Evolutionary conservation across 2,329 filamentous ascomycete species (phyloP).

Genomic region (Massarina eburnea): DNA sequence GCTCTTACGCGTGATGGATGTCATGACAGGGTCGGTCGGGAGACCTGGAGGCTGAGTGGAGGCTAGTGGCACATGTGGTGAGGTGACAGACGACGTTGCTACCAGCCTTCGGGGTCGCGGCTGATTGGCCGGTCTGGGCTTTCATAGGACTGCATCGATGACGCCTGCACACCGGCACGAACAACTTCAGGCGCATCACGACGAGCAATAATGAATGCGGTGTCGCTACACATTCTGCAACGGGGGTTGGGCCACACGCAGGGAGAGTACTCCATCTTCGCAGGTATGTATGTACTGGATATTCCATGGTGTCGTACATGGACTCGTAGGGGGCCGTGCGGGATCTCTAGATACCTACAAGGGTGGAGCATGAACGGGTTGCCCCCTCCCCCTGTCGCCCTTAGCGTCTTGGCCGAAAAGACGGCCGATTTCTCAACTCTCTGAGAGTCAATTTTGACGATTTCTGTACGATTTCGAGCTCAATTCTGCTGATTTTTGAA

Average conservation of each 20-base stretch:
- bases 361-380: no score
- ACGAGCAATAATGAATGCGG: slow-evolving; percentile 5
- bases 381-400: no score
- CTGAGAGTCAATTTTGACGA: no score
- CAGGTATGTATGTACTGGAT: no score
- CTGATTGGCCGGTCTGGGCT: slow-evolving; percentile 18
- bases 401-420: no score
- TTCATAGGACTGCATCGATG: slow-evolving; percentile 24
- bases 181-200: slow-evolving; percentile 3
- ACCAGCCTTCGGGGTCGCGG: slow-evolving; percentile 1
- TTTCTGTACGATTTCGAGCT: no score
- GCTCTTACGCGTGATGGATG: slow-evolving; percentile 2
- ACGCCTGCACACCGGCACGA: slow-evolving; percentile 26
- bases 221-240: slow-evolving; percentile 2
- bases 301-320: no score
- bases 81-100: slow-evolving; percentile 14
- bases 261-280: no score
- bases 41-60: slow-evolving; percentile 5
- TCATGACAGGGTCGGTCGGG: slow-evolving; percentile 10
- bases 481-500: no score
- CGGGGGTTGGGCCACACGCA: neutral
- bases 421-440: no score
- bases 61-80: slow-evolving; percentile 13
- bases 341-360: no score
- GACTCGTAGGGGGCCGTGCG: no score